Percentiles rank a stretch among this genome's conserved stretches.
Conservation (phyloP, 257 asterid genomes). For the Fraxinus excelsior region DNA sequence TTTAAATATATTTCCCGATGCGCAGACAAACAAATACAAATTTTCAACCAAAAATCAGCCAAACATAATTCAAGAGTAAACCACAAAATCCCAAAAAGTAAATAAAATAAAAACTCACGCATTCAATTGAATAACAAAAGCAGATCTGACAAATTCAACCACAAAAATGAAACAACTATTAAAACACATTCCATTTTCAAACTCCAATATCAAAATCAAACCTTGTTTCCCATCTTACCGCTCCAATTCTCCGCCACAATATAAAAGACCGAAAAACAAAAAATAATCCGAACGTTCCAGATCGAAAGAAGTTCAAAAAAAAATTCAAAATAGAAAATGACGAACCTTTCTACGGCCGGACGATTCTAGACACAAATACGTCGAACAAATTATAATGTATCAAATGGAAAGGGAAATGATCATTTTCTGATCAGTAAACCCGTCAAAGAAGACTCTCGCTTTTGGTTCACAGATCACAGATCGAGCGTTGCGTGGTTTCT, state of each 20-base stretch:
- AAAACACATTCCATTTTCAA: too few species aligned
- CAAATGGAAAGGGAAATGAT: slow-evolving; percentile 26
- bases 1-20: neutral
- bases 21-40: slow-evolving; percentile 23
- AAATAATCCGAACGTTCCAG: slow-evolving; percentile 22
- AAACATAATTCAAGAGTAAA: slow-evolving; percentile 2
- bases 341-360: slow-evolving; percentile 30
- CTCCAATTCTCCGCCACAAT: too few species aligned
- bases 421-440: slow-evolving; percentile 51
- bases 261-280: too few species aligned
- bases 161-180: neutral
- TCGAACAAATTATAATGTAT: neutral
- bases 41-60: slow-evolving; percentile 1
- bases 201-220: too few species aligned
- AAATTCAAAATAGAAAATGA: neutral
- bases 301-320: slow-evolving; percentile 27
- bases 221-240: too few species aligned
- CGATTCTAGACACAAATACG: neutral
- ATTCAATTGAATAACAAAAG: slow-evolving; percentile 18
- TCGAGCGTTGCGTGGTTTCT: slow-evolving; percentile 27
- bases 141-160: slow-evolving; percentile 48
- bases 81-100: slow-evolving; percentile 6
- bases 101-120: slow-evolving; percentile 12
- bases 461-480: slow-evolving; percentile 12
- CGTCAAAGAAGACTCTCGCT: slow-evolving; percentile 25